These are phyloP conservation scores for Penicillium sp. DNA, from an alignment of 2,329 filamentous ascomycete species.

Conservation along the genomic window DNA sequence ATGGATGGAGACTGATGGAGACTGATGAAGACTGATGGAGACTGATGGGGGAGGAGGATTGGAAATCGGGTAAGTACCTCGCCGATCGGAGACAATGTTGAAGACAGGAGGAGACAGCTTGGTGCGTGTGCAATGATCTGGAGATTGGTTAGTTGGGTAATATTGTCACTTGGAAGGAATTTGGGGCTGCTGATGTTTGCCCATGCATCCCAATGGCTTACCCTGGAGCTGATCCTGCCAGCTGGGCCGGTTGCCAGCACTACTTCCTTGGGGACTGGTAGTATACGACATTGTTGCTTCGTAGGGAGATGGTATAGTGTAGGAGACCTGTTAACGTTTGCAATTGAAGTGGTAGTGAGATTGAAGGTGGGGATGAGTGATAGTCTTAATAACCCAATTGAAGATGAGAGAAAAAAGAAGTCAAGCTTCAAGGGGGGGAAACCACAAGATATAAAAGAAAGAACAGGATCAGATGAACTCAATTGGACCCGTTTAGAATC, in stretches of 20 bases:
- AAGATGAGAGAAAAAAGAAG: constrained; percentile 8
- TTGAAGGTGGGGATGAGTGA: constrained; percentile 7
- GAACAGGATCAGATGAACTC: constrained; percentile 10
- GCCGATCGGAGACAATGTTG: constrained; percentile 70
- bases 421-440: neutral
- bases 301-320: neutral
- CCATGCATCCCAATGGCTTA: constrained; percentile 34
- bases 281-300: constrained; percentile 21
- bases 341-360: constrained; percentile 10
- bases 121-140: constrained; percentile 59
- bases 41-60: constrained; percentile 7
- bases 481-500: constrained; percentile 15
- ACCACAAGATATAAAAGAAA: constrained; percentile 10
- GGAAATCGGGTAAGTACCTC: constrained; percentile 53
- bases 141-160: constrained; percentile 11
- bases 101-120: constrained; percentile 59
- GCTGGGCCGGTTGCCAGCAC: constrained; percentile 25
- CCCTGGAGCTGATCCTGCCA: constrained; percentile 61
- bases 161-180: neutral
- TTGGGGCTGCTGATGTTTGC: neutral
- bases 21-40: neutral
- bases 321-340: neutral
- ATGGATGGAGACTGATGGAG: constrained; percentile 14
- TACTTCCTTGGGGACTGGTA: constrained; percentile 24
- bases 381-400: constrained; percentile 1